Percentiles rank a stretch among this genome's conserved stretches.
phyloP scores from a whole-genome alignment of 805 yeast genomes.

The Helenozyma rhizophorensis region DNA sequence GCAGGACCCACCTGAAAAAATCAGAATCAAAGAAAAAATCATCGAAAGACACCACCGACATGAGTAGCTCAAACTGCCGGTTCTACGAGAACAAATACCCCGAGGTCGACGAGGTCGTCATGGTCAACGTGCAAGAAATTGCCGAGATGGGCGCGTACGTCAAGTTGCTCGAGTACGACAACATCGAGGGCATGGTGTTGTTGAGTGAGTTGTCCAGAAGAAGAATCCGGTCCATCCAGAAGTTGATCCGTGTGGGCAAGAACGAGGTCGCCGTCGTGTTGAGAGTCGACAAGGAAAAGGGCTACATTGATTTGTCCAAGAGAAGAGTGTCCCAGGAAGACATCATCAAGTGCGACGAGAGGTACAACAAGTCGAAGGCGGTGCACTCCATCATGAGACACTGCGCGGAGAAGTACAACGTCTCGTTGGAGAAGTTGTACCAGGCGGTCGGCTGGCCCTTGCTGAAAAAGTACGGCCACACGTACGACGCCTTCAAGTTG shows the following conservation, averaged over 20 bases:
- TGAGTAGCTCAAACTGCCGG: slow-evolving; percentile 90
- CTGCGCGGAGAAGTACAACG: slow-evolving; percentile 93
- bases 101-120: slow-evolving; percentile 97
- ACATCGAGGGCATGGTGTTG: slow-evolving; percentile 97
- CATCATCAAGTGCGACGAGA: slow-evolving; percentile 94
- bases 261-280: slow-evolving; percentile 97
- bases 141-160: slow-evolving; percentile 99
- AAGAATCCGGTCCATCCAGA: slow-evolving; percentile 97
- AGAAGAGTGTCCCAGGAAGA: slow-evolving; percentile 98
- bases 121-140: slow-evolving; percentile 97
- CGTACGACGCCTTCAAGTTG: slow-evolving; percentile 94
- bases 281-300: slow-evolving; percentile 98
- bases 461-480: slow-evolving; percentile 92
- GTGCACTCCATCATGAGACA: slow-evolving; percentile 98
- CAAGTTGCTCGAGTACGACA: slow-evolving; percentile 91
- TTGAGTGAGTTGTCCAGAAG: slow-evolving; percentile 95
- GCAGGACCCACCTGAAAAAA: slow-evolving; percentile 4
- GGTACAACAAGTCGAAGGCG: slow-evolving; percentile 93
- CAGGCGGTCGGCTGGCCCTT: slow-evolving; percentile 95
- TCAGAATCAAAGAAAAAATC: background rate
- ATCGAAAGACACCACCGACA: slow-evolving; percentile 17
- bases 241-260: slow-evolving; percentile 95
- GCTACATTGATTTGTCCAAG: slow-evolving; percentile 94
- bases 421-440: slow-evolving; percentile 81
- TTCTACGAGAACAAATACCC: slow-evolving; percentile 98